Base-by-base conservation (phyloP, 163 green algal genomes). In the Volvox carteri region DNA sequence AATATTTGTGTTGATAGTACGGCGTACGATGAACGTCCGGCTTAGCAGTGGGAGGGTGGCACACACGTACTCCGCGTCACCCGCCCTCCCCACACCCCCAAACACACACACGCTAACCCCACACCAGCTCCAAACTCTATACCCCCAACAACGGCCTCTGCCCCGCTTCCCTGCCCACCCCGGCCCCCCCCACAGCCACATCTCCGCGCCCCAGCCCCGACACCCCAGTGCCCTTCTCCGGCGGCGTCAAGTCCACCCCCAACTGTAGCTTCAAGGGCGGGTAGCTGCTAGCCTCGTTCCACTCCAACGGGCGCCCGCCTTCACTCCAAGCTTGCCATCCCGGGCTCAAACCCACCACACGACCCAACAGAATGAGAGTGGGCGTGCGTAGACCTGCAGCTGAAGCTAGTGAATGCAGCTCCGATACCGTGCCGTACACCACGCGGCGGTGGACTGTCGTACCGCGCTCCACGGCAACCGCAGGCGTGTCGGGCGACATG, bases 301-400 rank as follows among this genome's bases (percentile, higher is more conserved):
- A 92, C 42, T 84, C 42, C 78, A 91, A 50, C 52, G 91, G 91
- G 65, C 67, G 79, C 48, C 89, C 89, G 50, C 60, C 73, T 16
- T 62, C 84, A 46, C 77, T 7, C 92, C 90, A 94, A 42, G 78
- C 60, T 33, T 86, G 46, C 97, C 97, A 99, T 0, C 95, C 96
- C 23, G 93, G 95, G 2, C 96, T 93, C 11, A 99, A 85, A 0
- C 91, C 88, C 5, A 99, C 97, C 39, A 99, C 97, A 35, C 96
- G 44, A 0, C 98, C 98, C 23, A 99, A 97, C 0, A 99, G 87
- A 18, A 99, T 95, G 58, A 99, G 94, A 21, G 98, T 99, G n/a
- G 98, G 98, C 4, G 94, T 98, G 81, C 96, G 91, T 73, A 99
- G 93, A 50, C 84, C 79, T 11, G 95, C 96, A 3, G 87, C 65